phyloP scores from a whole-genome alignment of 2,329 filamentous ascomycete species.

The Trichoderma sp. region DNA sequence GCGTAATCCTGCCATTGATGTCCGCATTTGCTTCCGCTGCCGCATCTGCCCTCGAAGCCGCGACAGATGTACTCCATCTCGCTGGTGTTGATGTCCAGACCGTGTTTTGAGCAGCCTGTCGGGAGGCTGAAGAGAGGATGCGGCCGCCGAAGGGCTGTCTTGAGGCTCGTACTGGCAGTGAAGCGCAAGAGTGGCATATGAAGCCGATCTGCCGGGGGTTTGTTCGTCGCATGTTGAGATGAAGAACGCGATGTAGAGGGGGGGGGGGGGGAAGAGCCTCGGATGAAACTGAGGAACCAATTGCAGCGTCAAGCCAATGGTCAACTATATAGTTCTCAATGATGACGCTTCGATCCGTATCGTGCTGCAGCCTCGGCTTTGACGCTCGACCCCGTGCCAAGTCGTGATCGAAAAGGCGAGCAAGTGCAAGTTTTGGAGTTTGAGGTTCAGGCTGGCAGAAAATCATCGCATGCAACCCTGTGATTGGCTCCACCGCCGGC shows the following conservation, averaged over 20 bases:
- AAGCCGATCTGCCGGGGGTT: slow-evolving; percentile 40
- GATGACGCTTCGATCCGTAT: neutral
- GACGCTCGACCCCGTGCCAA: neutral
- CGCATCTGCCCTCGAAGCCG: slow-evolving; percentile 11
- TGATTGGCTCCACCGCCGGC: slow-evolving; percentile 26
- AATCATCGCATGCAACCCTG: slow-evolving; percentile 30
- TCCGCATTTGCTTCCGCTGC: slow-evolving; percentile 7
- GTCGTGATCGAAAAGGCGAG: neutral
- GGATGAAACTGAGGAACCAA: neutral
- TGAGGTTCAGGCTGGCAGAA: slow-evolving; percentile 20
- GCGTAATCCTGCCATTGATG: slow-evolving; percentile 17
- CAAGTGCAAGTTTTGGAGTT: slow-evolving; percentile 12
- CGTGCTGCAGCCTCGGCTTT: neutral
- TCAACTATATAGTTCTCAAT: no score
- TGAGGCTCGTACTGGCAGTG: slow-evolving; percentile 36
- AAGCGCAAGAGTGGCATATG: slow-evolving; percentile 51
- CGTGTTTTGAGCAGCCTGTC: slow-evolving; percentile 21
- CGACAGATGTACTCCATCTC: slow-evolving; percentile 37
- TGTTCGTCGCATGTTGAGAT: slow-evolving; percentile 46
- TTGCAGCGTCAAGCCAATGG: no score
- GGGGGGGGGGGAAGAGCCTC: neutral
- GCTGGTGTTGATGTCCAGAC: slow-evolving; percentile 27
- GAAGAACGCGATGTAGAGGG: neutral
- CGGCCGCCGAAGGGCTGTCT: slow-evolving; percentile 35
- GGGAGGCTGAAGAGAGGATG: slow-evolving; percentile 31